Evolutionary conservation across 2,329 filamentous ascomycete species (phyloP).

Genomic region (Periconia sp.): DNA sequence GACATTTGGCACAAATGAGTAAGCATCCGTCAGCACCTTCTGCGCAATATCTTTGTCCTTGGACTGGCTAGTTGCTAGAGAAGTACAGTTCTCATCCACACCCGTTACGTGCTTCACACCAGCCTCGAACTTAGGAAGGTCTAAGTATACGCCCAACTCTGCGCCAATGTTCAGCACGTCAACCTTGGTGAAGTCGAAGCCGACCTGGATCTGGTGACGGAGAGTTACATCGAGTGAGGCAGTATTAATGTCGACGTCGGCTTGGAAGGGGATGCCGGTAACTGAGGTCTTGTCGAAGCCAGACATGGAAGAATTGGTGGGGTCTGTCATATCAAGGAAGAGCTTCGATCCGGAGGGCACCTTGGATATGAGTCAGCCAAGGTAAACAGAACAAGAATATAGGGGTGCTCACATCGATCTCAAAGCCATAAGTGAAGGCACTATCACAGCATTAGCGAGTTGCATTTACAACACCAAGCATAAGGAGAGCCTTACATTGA

Average conservation of each 20-base stretch:
- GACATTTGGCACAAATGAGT: constrained; percentile 1
- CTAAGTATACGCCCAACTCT: constrained; percentile 2
- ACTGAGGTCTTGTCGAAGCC: neutral
- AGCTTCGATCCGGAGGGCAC: neutral
- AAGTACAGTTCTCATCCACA: constrained; percentile 5
- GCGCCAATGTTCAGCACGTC: neutral
- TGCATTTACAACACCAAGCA: too few relatives aligned
- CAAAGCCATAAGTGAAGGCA: neutral
- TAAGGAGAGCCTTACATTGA: neutral
- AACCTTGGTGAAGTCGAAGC: constrained; percentile 1
- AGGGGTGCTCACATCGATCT: too few relatives aligned
- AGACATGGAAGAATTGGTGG: neutral
- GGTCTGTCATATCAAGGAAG: constrained; percentile 2
- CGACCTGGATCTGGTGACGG: neutral
- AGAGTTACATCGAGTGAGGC: neutral
- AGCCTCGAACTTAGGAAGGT: constrained; percentile 5
- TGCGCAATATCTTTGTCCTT: constrained; percentile 6
- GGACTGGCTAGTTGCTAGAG: constrained; percentile 2
- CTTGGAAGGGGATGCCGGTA: constrained; percentile 1
- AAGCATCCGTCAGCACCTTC: constrained; percentile 3
- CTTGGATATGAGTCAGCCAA: too few relatives aligned
- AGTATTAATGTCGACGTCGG: neutral
- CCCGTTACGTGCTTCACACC: neutral
- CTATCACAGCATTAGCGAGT: neutral
- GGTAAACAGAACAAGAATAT: too few relatives aligned